A percentile compares a stretch with the other conserved stretches of the same genome.
phyloP scores from a whole-genome alignment of 306 rosid genomes.

The Quillaja saponaria region DNA sequence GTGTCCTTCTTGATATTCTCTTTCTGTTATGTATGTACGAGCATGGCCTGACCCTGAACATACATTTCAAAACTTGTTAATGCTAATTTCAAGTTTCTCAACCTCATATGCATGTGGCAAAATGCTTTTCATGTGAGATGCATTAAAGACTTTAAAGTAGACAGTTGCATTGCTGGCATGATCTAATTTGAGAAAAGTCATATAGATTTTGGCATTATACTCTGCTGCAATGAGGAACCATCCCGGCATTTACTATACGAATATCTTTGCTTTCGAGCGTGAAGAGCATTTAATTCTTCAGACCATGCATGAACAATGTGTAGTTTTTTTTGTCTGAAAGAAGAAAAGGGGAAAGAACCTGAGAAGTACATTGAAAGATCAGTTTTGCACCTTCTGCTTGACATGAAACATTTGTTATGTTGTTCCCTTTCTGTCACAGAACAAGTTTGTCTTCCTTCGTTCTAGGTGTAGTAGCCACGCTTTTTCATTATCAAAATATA shows the following conservation, averaged over 20 bases:
- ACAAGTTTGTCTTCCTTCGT: no score
- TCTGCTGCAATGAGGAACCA: no score
- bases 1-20: not conserved
- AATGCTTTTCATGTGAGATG: slow-evolving; percentile 2
- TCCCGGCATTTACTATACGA: not conserved
- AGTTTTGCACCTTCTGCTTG: no score
- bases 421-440: no score
- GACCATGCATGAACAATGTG: not conserved
- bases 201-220: no score
- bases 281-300: not conserved
- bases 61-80: not conserved
- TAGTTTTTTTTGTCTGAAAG: slow-evolving; percentile 2
- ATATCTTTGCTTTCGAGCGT: not conserved
- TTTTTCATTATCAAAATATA: not conserved
- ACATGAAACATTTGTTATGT: no score
- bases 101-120: not conserved
- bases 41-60: not conserved
- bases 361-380: no score
- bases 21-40: slow-evolving; percentile 1
- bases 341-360: no score
- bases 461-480: no score
- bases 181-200: no score
- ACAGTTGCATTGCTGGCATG: no score
- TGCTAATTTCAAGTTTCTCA: slow-evolving; percentile 18
- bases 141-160: not conserved